Evolutionary conservation across 495 filamentous ascomycete genomes (phyloP), one percentile per base, ranked within the genome.

Genomic region (Letharia lupina): DNA sequence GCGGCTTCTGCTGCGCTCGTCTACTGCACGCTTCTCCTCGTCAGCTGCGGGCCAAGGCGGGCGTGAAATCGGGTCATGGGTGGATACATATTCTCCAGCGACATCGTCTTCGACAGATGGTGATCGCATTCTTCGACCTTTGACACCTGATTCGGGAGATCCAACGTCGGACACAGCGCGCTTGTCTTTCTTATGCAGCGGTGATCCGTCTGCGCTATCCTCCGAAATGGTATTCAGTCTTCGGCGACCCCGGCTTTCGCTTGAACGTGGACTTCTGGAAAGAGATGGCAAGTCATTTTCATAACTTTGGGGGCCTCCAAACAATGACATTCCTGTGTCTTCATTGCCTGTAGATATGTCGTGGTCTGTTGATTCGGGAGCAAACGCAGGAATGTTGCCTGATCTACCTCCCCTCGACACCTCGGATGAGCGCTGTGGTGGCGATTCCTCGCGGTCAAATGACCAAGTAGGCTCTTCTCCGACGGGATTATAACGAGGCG

Each of bases 41-140:
- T 83, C 78, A 3, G 81, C 74, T 0, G 79, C 73, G 23, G 84
- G 82, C 81, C 83, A 84, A 18, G 74, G 69, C 28, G 79, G 77
- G 13, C 80, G 77, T 33, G 78, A 75, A 66, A 84, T 69, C 1
- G 80, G 73, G 71, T 80, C 83, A 70, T 86, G 82, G 0, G 80
- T 81, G 48, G 81, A 83, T 60, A 81, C 76, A 33, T 72, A 67
- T 13, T 47, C 67, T 23, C 39, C 48, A 37, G 50, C 39, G 23
- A 56, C 42, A 48, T 58, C 57, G 15, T 63, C 59, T 56, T 50
- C 40, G 13, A 37, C 15, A 35, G 44, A 28, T 7, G 69, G 67
- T 35, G 66, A 66, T 44, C 52, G 60, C 50, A 47, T 62, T 67
- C 64, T 54, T 52, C 44, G 37, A 44, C 67, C 67, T 15, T 80